Evolutionary conservation across 75 land plant genomes (phyloP).

Genomic region (Adiantum capillusveneris): DNA sequence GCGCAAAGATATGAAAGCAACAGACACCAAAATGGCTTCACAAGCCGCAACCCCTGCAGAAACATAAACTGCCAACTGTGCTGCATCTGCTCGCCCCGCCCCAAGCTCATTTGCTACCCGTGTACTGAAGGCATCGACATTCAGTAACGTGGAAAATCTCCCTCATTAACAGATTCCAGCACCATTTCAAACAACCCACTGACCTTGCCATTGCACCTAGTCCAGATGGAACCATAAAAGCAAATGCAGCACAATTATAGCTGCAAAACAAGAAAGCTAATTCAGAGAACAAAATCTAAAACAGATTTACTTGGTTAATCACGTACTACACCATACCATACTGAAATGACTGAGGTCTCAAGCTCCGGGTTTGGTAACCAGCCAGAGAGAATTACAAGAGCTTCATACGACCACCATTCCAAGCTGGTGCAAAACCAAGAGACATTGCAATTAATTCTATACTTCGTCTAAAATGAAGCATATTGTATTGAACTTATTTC

Average conservation of each 20-base stretch:
- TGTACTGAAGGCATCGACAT: slow-evolving; percentile 18
- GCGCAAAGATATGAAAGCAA: slow-evolving; percentile 9
- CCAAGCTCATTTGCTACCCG: slow-evolving; percentile 38
- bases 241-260: slow-evolving; percentile 10
- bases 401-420: slow-evolving; percentile 79
- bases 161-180: no score
- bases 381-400: slow-evolving; percentile 57
- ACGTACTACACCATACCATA: no score
- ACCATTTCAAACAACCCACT: no score
- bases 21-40: slow-evolving; percentile 15
- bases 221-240: slow-evolving; percentile 51
- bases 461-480: no score
- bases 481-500: no score
- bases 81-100: slow-evolving; percentile 24
- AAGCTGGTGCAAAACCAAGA: slow-evolving; percentile 32
- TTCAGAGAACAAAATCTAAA: neutral
- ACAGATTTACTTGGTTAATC: neutral
- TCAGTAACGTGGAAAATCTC: no score
- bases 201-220: slow-evolving; percentile 70
- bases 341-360: slow-evolving; percentile 60
- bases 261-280: slow-evolving; percentile 4
- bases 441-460: no score
- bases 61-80: slow-evolving; percentile 18
- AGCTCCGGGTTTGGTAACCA: slow-evolving; percentile 65
- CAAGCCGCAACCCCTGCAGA: slow-evolving; percentile 8